Evolutionary conservation across 2,329 filamentous ascomycete species (phyloP).

Genomic region (Hypoxylon sp.): DNA sequence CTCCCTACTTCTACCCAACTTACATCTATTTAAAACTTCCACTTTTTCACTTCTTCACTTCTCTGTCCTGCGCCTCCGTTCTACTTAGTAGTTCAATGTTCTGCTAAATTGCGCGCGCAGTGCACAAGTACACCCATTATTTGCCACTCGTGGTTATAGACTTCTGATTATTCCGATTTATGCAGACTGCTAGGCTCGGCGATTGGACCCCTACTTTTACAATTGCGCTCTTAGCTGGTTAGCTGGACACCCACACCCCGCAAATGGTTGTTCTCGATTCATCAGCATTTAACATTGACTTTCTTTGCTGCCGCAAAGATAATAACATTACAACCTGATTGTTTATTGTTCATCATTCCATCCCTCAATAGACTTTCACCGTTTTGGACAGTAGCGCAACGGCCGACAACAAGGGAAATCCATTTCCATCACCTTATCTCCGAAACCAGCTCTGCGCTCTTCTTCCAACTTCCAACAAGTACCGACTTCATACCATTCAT

Average conservation of each 20-base stretch:
- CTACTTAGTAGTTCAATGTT: not conserved
- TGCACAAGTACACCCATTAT: conserved; percentile 6
- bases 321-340: conserved; percentile 34
- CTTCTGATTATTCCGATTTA: conserved; percentile 8
- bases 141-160: conserved; percentile 25
- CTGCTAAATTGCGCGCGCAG: conserved; percentile 5
- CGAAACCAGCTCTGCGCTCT: conserved; percentile 46
- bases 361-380: conserved; percentile 38
- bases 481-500: conserved; percentile 4
- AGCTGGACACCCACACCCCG: conserved; percentile 5
- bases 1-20: conserved; percentile 19
- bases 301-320: conserved; percentile 29
- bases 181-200: conserved; percentile 30
- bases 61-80: conserved; percentile 18
- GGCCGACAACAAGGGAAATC: conserved; percentile 35
- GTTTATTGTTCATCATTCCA: conserved; percentile 40
- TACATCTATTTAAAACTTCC: not conserved
- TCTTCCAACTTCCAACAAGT: conserved; percentile 43
- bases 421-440: conserved; percentile 44
- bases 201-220: conserved; percentile 23
- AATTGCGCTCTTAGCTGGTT: conserved; percentile 4
- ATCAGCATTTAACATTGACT: conserved; percentile 33
- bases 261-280: conserved; percentile 44
- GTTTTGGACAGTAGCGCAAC: conserved; percentile 30
- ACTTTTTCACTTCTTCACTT: conserved; percentile 17